Percentiles rank a stretch among this genome's conserved stretches.
Conservation (phyloP, 371 early-diverging fungal genomes). For the Actinomortierella ambigua region DNA sequence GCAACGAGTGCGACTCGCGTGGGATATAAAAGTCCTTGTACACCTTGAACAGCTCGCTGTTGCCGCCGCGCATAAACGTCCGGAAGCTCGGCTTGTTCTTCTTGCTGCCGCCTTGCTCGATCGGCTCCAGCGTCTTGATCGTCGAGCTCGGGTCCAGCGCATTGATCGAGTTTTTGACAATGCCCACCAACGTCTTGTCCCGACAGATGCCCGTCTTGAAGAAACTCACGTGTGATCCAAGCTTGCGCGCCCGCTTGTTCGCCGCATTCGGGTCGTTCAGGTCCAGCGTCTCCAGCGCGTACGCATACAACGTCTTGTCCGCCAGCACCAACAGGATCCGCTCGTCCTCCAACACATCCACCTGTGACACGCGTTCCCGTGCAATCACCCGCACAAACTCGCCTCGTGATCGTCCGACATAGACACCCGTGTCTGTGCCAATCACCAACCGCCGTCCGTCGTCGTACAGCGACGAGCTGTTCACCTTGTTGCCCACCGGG, state of each 20-base stretch:
- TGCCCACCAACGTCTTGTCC: slow-evolving; percentile 74
- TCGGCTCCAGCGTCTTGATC: slow-evolving; percentile 76
- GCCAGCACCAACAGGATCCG: slow-evolving; percentile 80
- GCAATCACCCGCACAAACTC: slow-evolving; percentile 63
- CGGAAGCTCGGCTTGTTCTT: slow-evolving; percentile 54
- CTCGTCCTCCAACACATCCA: slow-evolving; percentile 80
- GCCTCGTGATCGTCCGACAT: slow-evolving; percentile 52
- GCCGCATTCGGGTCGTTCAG: slow-evolving; percentile 49
- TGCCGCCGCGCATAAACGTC: slow-evolving; percentile 53
- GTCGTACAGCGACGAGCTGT: slow-evolving; percentile 66
- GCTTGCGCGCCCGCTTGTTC: slow-evolving; percentile 63
- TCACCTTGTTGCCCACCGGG: slow-evolving; percentile 62
- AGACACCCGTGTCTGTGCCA: slow-evolving; percentile 88
- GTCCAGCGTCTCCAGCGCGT: slow-evolving; percentile 71
- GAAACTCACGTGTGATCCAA: slow-evolving; percentile 80
- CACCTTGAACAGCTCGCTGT: slow-evolving; percentile 60
- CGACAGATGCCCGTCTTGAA: slow-evolving; percentile 83
- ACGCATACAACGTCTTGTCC: slow-evolving; percentile 81
- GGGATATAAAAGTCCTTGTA: slow-evolving; percentile 92
- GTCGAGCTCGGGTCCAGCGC: slow-evolving; percentile 64
- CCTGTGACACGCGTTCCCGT: slow-evolving; percentile 84
- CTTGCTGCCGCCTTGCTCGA: slow-evolving; percentile 60
- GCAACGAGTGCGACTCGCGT: slow-evolving; percentile 77
- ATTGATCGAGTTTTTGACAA: slow-evolving; percentile 66
- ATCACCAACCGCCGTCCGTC: slow-evolving; percentile 72